These are phyloP conservation scores for Fusarium incarnatum DNA, from an alignment of 2,329 filamentous ascomycete genomes.

Conservation along the genomic window DNA sequence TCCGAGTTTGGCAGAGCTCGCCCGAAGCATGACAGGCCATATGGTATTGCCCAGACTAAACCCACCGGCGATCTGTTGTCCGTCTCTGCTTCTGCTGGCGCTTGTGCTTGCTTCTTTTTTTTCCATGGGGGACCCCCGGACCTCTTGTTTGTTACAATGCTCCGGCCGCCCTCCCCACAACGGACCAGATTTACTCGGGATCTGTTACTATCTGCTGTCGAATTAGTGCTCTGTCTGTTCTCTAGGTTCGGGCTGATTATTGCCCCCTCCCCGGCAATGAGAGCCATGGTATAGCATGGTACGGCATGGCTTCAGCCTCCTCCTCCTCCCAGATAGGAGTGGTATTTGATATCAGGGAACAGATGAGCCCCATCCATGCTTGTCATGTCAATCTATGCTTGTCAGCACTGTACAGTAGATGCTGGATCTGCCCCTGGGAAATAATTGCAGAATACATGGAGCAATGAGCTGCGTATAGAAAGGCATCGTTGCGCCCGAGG, in stretches of 20 bases:
- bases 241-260: conserved; percentile 3
- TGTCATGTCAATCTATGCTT: conserved; percentile 16
- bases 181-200: conserved; percentile 9
- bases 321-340: conserved; percentile 10
- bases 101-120: conserved; percentile 6
- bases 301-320: conserved; percentile 18
- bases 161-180: conserved; percentile 10
- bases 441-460: conserved; percentile 1
- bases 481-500: conserved; percentile 31
- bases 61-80: conserved; percentile 33
- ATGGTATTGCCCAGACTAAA: conserved; percentile 25
- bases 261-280: conserved; percentile 6
- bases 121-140: conserved; percentile 7
- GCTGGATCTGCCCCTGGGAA: conserved; percentile 34
- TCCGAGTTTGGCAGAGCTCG: conserved; percentile 35
- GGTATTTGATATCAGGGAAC: conserved; percentile 24
- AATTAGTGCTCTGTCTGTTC: conserved; percentile 4
- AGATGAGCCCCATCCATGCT: conserved; percentile 21
- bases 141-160: conserved; percentile 21
- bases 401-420: conserved; percentile 5
- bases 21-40: conserved; percentile 27
- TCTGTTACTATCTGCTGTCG: conserved; percentile 6
- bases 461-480: conserved; percentile 35
- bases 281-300: conserved; percentile 1
- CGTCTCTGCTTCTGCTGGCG: conserved; percentile 4